Evolutionary conservation across 495 filamentous ascomycete genomes (phyloP), one percentile per base, ranked within the genome.

Genomic region (Aspergillus egyptiacus): DNA sequence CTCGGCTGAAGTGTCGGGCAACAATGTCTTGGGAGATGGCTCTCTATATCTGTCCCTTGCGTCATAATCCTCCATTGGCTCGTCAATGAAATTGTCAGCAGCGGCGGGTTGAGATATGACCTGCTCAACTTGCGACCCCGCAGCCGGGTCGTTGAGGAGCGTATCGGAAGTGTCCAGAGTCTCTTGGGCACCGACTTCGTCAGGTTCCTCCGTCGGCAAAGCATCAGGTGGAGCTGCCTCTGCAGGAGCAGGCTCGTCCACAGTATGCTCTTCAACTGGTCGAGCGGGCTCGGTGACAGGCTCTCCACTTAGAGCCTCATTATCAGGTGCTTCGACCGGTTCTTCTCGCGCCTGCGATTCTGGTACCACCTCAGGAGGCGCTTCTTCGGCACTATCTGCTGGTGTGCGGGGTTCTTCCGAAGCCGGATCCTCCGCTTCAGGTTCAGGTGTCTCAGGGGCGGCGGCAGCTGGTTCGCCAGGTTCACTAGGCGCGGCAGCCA

Each of bases 371-470:
- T 57, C 48, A 36, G 27, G 48, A 17, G 28, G 27, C 8, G 28
- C 13, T 34, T 25, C 27, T 34, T 35, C 37, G 20, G 51, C 18
- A 10, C 34, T 19, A 15, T 25, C 14, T 13, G 37, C 30, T n/a
- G 31, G 35, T 9, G 4, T 27, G 15, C 50, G 41, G 32, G 23
- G 7, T 18, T 43, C 39, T 7, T 48, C 51, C 39, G 50, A 28
- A 24, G 40, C 44, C 48, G 48, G 10, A 9, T 58, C 42, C n/a
- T 53, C 50, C 15, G 22, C 45, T 11, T 40, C 10, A 25, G 42
- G 40, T 37, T 49, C 48, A 37, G 55, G 30, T 22, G 41, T 11
- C 23, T 55, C 58, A 47, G 57, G 49, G 1, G 22, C 31, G 31
- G 31, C 43, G 19, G 31, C 15, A 14, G 37, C 19, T n/a, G 20